Conservation (phyloP, 2,329 filamentous ascomycete genomes). For the Pseudogymnoascus destructans region DNA sequence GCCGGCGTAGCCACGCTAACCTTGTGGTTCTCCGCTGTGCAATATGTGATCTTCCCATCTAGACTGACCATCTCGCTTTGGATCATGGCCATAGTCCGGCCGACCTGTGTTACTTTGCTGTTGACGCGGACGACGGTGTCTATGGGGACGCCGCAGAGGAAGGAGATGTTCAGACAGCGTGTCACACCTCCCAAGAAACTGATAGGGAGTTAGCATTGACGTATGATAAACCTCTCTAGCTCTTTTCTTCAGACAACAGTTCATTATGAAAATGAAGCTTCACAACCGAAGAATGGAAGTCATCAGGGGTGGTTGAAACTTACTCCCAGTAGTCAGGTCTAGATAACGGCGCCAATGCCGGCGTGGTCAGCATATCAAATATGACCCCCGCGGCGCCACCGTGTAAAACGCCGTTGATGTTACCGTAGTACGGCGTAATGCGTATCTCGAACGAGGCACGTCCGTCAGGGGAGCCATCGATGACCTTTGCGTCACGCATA, state of each 20-base stretch:
- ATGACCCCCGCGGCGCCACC: conserved; percentile 40
- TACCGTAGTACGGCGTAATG: conserved; percentile 33
- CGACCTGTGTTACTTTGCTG: conserved; percentile 32
- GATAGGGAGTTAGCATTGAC: background rate
- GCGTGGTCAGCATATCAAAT: conserved; percentile 41
- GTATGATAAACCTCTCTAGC: background rate
- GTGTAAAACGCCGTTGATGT: conserved; percentile 36
- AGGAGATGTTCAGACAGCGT: conserved; percentile 37
- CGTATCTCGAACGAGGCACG: conserved; percentile 32
- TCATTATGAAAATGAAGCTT: background rate
- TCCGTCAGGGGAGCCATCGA: conserved; percentile 24
- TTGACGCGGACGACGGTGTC: conserved; percentile 32
- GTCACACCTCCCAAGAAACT: conserved; percentile 38
- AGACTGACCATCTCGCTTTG: conserved; percentile 35
- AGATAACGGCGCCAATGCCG: conserved; percentile 35
- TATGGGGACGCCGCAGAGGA: conserved; percentile 36
- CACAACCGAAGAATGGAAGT: background rate
- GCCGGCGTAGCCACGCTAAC: conserved; percentile 31
- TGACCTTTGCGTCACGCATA: conserved; percentile 19
- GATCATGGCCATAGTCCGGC: conserved; percentile 39
- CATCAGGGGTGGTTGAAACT: conserved; percentile 11
- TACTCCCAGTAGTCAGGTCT: conserved; percentile 37
- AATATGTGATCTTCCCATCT: conserved; percentile 35
- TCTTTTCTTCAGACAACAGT: background rate
- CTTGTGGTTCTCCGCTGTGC: conserved; percentile 40